Evolutionary conservation across 352 stramenopile species (phyloP).

Genomic region (Pythium scleroteichum): DNA sequence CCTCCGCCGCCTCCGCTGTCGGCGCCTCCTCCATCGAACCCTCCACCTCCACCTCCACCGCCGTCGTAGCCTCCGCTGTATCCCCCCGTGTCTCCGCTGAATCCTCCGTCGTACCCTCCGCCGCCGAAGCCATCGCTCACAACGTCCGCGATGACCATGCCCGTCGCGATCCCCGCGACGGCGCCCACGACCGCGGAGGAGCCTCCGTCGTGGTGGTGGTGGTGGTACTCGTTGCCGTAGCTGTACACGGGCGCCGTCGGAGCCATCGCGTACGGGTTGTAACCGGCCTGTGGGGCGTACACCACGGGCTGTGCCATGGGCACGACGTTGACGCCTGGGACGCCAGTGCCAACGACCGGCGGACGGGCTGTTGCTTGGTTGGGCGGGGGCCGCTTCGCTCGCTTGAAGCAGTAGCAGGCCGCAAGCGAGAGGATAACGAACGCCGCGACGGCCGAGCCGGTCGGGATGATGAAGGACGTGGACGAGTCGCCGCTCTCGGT

Average conservation of each 20-base stretch:
- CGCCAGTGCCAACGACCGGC: not conserved
- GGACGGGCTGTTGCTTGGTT: not conserved
- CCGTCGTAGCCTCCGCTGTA: slow-evolving; percentile 10
- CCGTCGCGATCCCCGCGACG: slow-evolving; percentile 11
- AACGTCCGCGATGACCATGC: slow-evolving; percentile 16
- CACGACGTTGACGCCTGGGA: not conserved
- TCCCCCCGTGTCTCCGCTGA: slow-evolving; percentile 4
- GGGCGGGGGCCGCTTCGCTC: not conserved
- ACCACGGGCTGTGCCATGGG: not conserved
- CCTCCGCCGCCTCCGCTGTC: slow-evolving; percentile 6
- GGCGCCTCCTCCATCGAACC: slow-evolving; percentile 1
- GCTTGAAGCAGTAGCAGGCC: slow-evolving; percentile 5
- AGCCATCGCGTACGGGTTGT: slow-evolving; percentile 10
- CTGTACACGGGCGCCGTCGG: slow-evolving; percentile 20
- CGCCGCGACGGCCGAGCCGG: slow-evolving; percentile 5
- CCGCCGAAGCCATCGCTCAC: slow-evolving; percentile 11
- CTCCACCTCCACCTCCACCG: not conserved
- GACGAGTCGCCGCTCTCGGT: not conserved
- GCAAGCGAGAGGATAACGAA: slow-evolving; percentile 6
- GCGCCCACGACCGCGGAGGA: not conserved
- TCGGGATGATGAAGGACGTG: not conserved
- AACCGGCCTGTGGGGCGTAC: not conserved
- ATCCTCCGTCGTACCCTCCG: not conserved
- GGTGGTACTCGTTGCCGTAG: slow-evolving; percentile 13
- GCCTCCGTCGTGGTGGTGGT: slow-evolving; percentile 8